Evolutionary conservation across 345 rosid species (phyloP).

Genomic region (Populus tremula): DNA sequence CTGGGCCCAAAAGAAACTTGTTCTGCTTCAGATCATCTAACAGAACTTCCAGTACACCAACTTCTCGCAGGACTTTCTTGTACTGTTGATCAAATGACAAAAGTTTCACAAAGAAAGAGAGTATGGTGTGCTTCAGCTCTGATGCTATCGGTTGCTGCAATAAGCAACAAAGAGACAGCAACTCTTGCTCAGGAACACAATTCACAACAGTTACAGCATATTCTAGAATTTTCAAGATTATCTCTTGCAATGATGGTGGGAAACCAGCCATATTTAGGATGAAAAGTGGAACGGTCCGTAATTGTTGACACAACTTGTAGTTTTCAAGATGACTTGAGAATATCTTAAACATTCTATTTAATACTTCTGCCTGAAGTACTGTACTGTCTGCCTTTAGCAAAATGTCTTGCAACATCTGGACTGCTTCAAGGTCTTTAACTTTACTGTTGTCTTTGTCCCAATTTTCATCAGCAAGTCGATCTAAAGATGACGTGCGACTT

Average conservation of each 20-base stretch:
- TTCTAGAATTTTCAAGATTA: constrained; percentile 94
- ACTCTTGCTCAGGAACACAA: constrained; percentile 98
- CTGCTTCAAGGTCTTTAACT: constrained; percentile 99
- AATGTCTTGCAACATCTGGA: constrained; percentile 95
- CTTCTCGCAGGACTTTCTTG: constrained; percentile 96
- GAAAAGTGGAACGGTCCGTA: constrained; percentile 93
- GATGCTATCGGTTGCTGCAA: constrained; percentile 94
- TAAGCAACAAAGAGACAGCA: constrained; percentile 95
- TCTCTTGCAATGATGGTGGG: constrained; percentile 87
- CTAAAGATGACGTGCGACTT: constrained; percentile 62
- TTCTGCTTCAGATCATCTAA: constrained; percentile 95
- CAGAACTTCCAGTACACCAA: constrained; percentile 92
- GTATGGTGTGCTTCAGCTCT: constrained; percentile 84
- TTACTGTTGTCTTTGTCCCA: constrained; percentile 79
- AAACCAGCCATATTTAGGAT: constrained; percentile 95
- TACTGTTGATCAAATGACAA: constrained; percentile 97
- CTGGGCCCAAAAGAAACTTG: constrained; percentile 77
- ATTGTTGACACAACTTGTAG: constrained; percentile 81
- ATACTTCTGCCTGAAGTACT: constrained; percentile 92
- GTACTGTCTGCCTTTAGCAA: constrained; percentile 83
- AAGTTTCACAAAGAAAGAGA: constrained; percentile 91
- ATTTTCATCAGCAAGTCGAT: constrained; percentile 58
- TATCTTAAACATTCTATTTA: constrained; percentile 95
- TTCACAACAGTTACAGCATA: constrained; percentile 98
- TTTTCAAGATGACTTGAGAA: constrained; percentile 97